These are phyloP conservation scores for Mrakia hoshinonis DNA, from an alignment of 768 basidiomycete genomes.

Conservation along the genomic window DNA sequence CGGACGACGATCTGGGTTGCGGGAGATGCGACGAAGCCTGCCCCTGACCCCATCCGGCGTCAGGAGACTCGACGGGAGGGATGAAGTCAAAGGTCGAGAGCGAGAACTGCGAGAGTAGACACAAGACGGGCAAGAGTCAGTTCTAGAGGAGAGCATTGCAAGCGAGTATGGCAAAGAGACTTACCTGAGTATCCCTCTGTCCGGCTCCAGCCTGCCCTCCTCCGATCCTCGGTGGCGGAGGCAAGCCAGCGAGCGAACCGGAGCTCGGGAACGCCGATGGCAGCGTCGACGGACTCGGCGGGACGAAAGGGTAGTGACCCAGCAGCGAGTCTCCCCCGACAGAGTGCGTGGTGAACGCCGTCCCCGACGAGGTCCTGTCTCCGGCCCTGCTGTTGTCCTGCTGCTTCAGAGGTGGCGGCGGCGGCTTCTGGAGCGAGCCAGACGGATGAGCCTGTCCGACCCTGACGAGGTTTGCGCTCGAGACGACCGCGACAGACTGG, in stretches of 20 bases:
- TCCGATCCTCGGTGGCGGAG: neutral
- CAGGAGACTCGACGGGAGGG: neutral
- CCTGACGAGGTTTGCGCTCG: conserved; percentile 22
- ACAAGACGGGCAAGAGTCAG: neutral
- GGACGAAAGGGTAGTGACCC: conserved; percentile 7
- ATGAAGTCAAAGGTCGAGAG: conserved; percentile 22
- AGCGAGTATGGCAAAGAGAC: neutral
- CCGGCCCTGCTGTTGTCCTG: neutral
- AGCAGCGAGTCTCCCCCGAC: neutral
- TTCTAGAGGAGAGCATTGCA: neutral
- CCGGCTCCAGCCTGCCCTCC: neutral
- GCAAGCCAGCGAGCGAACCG: conserved; percentile 4
- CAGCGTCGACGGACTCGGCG: neutral
- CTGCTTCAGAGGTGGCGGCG: neutral
- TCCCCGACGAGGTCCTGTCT: neutral
- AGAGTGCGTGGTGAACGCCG: conserved; percentile 4
- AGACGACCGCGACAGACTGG: neutral
- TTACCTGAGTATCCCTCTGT: conserved; percentile 24
- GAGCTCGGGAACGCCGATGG: neutral
- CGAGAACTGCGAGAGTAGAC: neutral
- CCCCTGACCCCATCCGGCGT: neutral
- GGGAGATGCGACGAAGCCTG: neutral
- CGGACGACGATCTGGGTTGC: neutral
- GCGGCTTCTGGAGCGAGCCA: neutral
- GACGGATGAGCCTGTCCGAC: conserved; percentile 16